These are phyloP conservation scores for Trichoderma semiorbis DNA, from an alignment of 2,329 filamentous ascomycete species.

Conservation along the genomic window DNA sequence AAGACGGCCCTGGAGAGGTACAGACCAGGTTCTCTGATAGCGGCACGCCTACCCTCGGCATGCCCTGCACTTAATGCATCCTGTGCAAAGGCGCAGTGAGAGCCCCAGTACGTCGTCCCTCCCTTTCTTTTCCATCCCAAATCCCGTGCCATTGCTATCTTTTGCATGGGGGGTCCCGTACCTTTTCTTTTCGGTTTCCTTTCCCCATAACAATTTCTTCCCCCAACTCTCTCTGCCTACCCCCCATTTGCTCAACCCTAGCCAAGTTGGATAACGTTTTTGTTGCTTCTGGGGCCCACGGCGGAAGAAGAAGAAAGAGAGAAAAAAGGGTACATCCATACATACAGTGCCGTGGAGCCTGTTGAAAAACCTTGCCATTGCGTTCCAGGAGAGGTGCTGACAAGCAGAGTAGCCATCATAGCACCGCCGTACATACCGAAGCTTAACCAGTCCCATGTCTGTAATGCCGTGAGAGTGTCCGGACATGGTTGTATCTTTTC, in stretches of 20 bases:
- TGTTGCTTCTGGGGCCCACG: not conserved
- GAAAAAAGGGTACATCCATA: not conserved
- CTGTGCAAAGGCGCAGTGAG: not conserved
- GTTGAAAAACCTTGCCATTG: slow-evolving; percentile 7
- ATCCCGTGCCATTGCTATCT: slow-evolving; percentile 15
- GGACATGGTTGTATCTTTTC: not conserved
- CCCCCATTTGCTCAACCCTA: slow-evolving; percentile 8
- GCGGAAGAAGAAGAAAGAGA: not conserved
- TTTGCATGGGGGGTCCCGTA: slow-evolving; percentile 12
- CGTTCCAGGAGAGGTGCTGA: slow-evolving; percentile 10
- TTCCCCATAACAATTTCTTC: slow-evolving; percentile 12
- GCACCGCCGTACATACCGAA: slow-evolving; percentile 5
- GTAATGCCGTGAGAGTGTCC: slow-evolving; percentile 3
- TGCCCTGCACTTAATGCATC: slow-evolving; percentile 1
- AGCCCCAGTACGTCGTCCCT: slow-evolving; percentile 6
- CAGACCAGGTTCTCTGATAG: slow-evolving; percentile 9
- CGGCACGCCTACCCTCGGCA: slow-evolving; percentile 16
- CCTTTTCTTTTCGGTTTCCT: slow-evolving; percentile 2
- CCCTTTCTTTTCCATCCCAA: slow-evolving; percentile 2
- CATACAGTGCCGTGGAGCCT: not conserved
- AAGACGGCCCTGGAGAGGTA: slow-evolving; percentile 5
- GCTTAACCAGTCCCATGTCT: slow-evolving; percentile 6
- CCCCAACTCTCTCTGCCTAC: slow-evolving; percentile 3
- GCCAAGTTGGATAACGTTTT: slow-evolving; percentile 2
- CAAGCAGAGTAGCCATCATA: slow-evolving; percentile 4